Evolutionary conservation across 352 stramenopile species (phyloP), one percentile per base, ranked within the genome.

Genomic region (Globisporangium yorkense): DNA sequence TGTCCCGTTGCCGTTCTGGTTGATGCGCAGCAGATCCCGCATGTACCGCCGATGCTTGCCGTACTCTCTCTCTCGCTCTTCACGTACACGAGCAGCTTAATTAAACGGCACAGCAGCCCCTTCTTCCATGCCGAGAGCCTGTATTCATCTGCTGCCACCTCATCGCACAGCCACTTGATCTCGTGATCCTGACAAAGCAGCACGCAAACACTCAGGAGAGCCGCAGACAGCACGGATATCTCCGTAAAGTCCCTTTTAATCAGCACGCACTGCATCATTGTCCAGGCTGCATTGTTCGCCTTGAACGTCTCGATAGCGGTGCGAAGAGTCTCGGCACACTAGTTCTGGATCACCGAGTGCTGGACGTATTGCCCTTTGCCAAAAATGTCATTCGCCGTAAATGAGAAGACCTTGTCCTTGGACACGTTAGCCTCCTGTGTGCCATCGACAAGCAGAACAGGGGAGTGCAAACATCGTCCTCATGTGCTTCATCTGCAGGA

Each of bases 211-310:
- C 58, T 16, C 0, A 59, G 59, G 35, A 77, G 65, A 1, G 10
- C 39, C 16, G 8, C 13, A 18, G 59, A 56, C 9, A 71, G 41
- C 27, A 61, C 46, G 0, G 3, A 35, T 0, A 65, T 63, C 29
- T 74, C 59, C 0, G 49, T 63, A 45, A 77, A 72, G 15, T 72
- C 61, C 39, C 70, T 70, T 39, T 70, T 57, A 9, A 72, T 67
- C 12, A 73, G 20, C 46, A 51, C 49, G 24, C 46, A 37, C 46
- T 51, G 46, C 1, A 35, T 21, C 2, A 12, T 8, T 1, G 24
- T 51, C 21, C 46, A 51, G 12, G 37, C 46, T 0, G 46, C 21
- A 10, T 51, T 35, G 46, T 37, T 51, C 0, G 9, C 20, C 21
- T 51, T 37, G 46, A 51, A 37, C 4, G 46, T 39, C 46, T 51